Evolutionary conservation across 1,139 yeast species (phyloP), one percentile per base, ranked within the genome.

Genomic region (Blastobotrys illinoisensis): DNA sequence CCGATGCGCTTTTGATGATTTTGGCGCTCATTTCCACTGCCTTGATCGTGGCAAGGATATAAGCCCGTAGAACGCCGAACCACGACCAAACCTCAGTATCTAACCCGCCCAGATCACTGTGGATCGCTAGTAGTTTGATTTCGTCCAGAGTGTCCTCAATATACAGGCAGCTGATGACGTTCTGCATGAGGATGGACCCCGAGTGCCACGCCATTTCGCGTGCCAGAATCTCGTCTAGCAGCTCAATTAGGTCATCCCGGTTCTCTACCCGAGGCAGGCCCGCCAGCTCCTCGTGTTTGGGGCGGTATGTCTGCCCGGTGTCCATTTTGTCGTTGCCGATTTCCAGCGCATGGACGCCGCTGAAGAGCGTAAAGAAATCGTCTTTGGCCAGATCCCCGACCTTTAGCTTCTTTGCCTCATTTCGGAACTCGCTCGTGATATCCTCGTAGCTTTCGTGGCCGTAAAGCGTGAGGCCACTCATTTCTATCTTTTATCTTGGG

Each of bases 311-410:
- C 50, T 68, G 47, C n/a, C 77, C 77, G 3, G 75, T 71, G 58
- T 73, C 77, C 73, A 73, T 71, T 50, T 67, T 65, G 16, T 60
- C 63, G 56, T 68, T 65, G 32, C 74, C 73, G 47, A 73, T 67
- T 62, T 73, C 76, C 52, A 71, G 62, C 3, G 76, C 74, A 46
- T 71, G 70, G 43, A 73, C 68, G 3, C 74, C 71, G 43, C 67
- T 64, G 49, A 60, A 59, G 44, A 73, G 64, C 40, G 60, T 60
- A 52, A 71, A 69, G 11, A 60, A 62, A 1, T 66, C 64, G 9
- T 60, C 60, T 24, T 60, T 60, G 7, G 62, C 67, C 19, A 72
- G 59, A 50, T 68, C 66, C 16, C 73, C 73, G 11, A 62, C 62
- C 23, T 51, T 56, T 28, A 72, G 58, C 49, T 60, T 60, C 44